Evolutionary conservation across 441 rosid species (phyloP).

Genomic region (Breynia disticha): DNA sequence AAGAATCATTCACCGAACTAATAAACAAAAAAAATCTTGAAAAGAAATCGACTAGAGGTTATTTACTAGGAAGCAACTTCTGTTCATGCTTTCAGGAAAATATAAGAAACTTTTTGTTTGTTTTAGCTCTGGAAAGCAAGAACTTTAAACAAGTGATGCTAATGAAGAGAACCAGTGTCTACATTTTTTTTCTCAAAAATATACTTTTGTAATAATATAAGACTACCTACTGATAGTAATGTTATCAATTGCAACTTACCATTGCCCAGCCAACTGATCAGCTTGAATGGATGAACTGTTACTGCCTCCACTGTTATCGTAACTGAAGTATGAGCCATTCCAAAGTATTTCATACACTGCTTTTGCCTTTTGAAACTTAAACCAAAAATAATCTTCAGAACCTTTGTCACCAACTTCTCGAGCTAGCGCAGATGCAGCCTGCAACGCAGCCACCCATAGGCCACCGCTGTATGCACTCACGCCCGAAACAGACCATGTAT

Average conservation of each 20-base stretch:
- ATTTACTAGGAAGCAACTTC: no score
- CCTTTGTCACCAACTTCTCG: constrained; percentile 61
- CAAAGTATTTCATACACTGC: constrained; percentile 58
- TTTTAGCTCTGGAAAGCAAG: constrained; percentile 4
- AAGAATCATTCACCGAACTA: background rate
- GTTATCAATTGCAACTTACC: constrained; percentile 29
- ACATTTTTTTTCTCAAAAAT: background rate
- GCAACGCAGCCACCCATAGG: constrained; percentile 91
- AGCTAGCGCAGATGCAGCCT: constrained; percentile 90
- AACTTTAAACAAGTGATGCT: background rate
- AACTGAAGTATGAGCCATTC: constrained; percentile 90
- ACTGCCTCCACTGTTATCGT: constrained; percentile 53
- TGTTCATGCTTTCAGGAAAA: no score
- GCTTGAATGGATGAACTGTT: constrained; percentile 80
- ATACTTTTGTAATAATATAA: background rate
- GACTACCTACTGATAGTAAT: background rate
- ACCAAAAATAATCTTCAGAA: constrained; percentile 63
- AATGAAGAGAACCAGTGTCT: no score
- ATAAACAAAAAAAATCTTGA: no score
- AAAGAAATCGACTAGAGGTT: no score
- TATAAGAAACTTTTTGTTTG: no score
- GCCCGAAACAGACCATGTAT: constrained; percentile 85
- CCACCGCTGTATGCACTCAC: constrained; percentile 88
- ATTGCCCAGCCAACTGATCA: constrained; percentile 94
- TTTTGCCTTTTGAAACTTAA: constrained; percentile 75